phyloP scores from a whole-genome alignment of 495 filamentous ascomycete species.

The Choiromyces venosus region DNA sequence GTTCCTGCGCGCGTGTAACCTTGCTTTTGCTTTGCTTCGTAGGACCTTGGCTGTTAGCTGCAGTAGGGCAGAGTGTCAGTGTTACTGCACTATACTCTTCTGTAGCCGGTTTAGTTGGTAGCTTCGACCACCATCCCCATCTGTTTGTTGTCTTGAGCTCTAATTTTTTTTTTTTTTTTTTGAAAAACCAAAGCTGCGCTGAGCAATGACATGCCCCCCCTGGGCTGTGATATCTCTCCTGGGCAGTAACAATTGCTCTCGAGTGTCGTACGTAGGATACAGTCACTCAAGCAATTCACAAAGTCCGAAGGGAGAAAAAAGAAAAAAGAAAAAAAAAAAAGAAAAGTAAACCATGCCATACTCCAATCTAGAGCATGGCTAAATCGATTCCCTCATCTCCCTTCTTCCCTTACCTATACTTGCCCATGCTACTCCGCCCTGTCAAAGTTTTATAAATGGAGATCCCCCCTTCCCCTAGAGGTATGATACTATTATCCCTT shows the following conservation, averaged over 20 bases:
- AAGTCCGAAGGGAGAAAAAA: background rate
- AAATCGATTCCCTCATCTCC: background rate
- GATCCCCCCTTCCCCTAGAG: background rate
- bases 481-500: background rate
- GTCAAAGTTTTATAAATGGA: background rate
- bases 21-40: background rate
- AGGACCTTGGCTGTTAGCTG: background rate
- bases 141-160: background rate
- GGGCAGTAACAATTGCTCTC: background rate
- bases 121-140: background rate
- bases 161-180: background rate
- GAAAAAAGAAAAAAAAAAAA: background rate
- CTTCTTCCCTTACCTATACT: background rate
- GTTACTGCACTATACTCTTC: background rate
- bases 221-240: background rate
- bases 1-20: background rate
- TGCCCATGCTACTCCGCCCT: background rate
- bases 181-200: background rate
- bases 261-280: background rate
- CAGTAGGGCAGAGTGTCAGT: background rate
- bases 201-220: background rate
- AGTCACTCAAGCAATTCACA: background rate
- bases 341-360: background rate
- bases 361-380: background rate
- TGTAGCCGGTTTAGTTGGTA: background rate